Conservation (phyloP, 495 filamentous ascomycete species). For the Hypomontagnella submonticulosa region DNA sequence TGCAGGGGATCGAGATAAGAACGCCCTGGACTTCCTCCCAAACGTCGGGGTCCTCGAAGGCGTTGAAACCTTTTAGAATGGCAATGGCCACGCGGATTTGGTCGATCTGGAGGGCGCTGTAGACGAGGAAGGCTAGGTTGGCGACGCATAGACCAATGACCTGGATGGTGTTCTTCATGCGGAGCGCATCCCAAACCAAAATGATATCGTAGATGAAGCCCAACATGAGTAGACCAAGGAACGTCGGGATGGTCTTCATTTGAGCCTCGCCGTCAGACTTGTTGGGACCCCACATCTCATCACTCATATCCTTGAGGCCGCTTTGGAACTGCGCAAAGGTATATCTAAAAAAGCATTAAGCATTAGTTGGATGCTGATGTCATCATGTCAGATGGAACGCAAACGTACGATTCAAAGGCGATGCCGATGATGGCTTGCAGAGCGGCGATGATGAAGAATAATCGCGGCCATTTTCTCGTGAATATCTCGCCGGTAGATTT, state of each 20-base stretch:
- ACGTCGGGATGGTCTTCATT: constrained; percentile 82
- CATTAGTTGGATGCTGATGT: constrained; percentile 11
- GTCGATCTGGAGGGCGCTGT: constrained; percentile 89
- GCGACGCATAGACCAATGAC: constrained; percentile 94
- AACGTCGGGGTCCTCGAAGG: constrained; percentile 55
- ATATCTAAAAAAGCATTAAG: constrained; percentile 63
- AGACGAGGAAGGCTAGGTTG: constrained; percentile 89
- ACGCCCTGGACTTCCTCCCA: constrained; percentile 78
- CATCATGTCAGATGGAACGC: not conserved
- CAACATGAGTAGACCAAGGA: constrained; percentile 96
- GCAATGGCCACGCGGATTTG: constrained; percentile 81
- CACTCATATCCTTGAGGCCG: constrained; percentile 53
- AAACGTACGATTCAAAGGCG: constrained; percentile 83
- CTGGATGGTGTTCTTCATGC: constrained; percentile 98
- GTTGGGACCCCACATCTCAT: constrained; percentile 25
- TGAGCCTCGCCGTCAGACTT: constrained; percentile 53
- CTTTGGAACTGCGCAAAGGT: constrained; percentile 76
- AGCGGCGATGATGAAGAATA: constrained; percentile 78
- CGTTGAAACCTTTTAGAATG: constrained; percentile 51
- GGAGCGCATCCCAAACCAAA: constrained; percentile 90
- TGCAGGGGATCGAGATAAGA: constrained; percentile 83
- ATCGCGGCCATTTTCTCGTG: constrained; percentile 86
- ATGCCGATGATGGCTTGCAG: constrained; percentile 82
- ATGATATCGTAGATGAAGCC: constrained; percentile 92
- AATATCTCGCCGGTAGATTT: constrained; percentile 61